phyloP scores from a whole-genome alignment of 306 rosid genomes.

The Vigna mungo region DNA sequence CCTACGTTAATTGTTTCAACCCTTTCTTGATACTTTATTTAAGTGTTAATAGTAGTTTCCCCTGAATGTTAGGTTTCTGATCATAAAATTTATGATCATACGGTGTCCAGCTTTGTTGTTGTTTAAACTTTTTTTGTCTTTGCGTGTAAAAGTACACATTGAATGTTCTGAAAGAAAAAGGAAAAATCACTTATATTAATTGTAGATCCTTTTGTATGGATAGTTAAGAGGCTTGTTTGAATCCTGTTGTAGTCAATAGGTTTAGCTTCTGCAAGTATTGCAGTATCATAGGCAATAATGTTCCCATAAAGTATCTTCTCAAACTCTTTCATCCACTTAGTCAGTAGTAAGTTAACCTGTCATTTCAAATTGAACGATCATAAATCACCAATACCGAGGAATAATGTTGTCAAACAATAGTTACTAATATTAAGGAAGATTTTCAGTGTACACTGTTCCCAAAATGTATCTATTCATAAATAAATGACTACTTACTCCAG shows the following conservation, averaged over 20 bases:
- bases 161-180: slow-evolving; percentile 2
- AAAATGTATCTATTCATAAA: too few relatives aligned
- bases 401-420: too few relatives aligned
- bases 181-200: background rate
- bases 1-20: slow-evolving; percentile 36
- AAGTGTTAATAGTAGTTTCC: slow-evolving; percentile 27
- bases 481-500: too few relatives aligned
- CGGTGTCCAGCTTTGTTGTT: slow-evolving; percentile 30
- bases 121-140: background rate
- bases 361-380: too few relatives aligned
- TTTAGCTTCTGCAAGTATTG: slow-evolving; percentile 80
- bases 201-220: too few relatives aligned
- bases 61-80: slow-evolving; percentile 34
- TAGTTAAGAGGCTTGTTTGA: too few relatives aligned
- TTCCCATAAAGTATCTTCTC: slow-evolving; percentile 94
- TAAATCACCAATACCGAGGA: too few relatives aligned
- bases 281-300: slow-evolving; percentile 89
- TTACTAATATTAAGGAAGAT: too few relatives aligned
- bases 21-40: slow-evolving; percentile 5
- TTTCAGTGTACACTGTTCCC: too few relatives aligned
- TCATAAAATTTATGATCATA: slow-evolving; percentile 20
- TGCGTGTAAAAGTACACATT: slow-evolving; percentile 24
- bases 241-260: slow-evolving; percentile 46
- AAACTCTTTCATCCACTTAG: slow-evolving; percentile 93
- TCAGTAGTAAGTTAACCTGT: too few relatives aligned